Evolutionary conservation across 2,329 filamentous ascomycete genomes (phyloP).

Genomic region (Paraconiothyrium brasiliense): DNA sequence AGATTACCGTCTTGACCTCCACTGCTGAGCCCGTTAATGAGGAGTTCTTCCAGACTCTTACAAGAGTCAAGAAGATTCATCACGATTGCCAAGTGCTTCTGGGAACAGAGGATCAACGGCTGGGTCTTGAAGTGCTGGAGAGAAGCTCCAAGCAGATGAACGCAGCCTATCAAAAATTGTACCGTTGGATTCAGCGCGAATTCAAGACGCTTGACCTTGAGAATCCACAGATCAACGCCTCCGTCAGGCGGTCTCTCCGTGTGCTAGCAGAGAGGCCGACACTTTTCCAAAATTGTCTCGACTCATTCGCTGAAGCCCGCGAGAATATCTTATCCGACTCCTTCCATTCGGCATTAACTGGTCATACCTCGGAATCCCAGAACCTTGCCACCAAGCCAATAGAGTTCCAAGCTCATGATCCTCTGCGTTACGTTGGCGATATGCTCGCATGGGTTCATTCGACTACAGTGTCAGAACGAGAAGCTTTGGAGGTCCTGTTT

Average conservation of each 20-base stretch:
- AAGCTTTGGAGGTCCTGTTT: conserved; percentile 91
- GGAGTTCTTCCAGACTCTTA: conserved; percentile 79
- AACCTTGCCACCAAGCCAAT: conserved; percentile 77
- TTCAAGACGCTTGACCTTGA: conserved; percentile 93
- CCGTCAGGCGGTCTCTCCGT: conserved; percentile 83
- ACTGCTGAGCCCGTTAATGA: conserved; percentile 85
- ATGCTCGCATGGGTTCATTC: conserved; percentile 99
- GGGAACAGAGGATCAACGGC: conserved; percentile 86
- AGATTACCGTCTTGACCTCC: conserved; percentile 77
- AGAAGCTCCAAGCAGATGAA: conserved; percentile 88
- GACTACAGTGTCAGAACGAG: conserved; percentile 89
- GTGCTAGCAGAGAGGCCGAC: conserved; percentile 89
- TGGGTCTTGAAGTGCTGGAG: conserved; percentile 92
- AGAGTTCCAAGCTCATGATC: conserved; percentile 91
- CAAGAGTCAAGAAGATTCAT: conserved; percentile 85
- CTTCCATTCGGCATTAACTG: conserved; percentile 88
- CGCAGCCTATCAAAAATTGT: conserved; percentile 91
- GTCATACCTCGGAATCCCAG: conserved; percentile 69
- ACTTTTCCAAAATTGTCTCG: conserved; percentile 91
- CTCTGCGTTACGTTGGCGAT: conserved; percentile 89
- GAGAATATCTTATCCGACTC: conserved; percentile 87
- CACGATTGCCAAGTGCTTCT: conserved; percentile 89
- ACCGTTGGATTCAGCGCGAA: conserved; percentile 92
- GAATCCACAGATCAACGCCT: conserved; percentile 88
- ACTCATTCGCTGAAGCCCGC: conserved; percentile 90